Evolutionary conservation across 2,329 filamentous ascomycete species (phyloP).

Genomic region (Alternaria viburni): DNA sequence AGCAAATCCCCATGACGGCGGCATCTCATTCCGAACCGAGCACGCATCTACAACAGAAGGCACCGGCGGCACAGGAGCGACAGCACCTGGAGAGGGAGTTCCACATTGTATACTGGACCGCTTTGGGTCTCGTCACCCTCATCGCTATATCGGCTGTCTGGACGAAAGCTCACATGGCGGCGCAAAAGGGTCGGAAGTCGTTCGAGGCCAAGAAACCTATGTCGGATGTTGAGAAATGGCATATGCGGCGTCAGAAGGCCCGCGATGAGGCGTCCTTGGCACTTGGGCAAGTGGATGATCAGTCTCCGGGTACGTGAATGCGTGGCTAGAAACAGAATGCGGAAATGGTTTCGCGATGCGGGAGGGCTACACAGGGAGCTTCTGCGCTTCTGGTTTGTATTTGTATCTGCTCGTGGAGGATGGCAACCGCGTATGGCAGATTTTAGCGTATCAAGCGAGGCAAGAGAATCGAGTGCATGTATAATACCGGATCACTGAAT

Average conservation of each 20-base stretch:
- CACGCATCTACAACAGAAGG: neutral
- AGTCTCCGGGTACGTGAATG: neutral
- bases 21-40: neutral
- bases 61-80: neutral
- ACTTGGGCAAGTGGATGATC: neutral
- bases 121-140: neutral
- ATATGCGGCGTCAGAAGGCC: neutral
- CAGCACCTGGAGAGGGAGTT: neutral
- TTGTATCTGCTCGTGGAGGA: neutral
- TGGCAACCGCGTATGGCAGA: neutral
- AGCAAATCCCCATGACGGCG: neutral
- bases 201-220: neutral
- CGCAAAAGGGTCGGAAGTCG: neutral
- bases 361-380: neutral
- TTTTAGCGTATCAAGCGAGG: neutral
- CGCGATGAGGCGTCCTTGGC: neutral
- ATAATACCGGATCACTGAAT: neutral
- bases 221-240: conserved; percentile 7
- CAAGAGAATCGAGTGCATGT: neutral
- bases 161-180: conserved; percentile 2
- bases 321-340: neutral
- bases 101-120: neutral
- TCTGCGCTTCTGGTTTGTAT: neutral
- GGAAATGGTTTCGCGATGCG: neutral
- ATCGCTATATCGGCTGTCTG: neutral